Evolutionary conservation across 495 filamentous ascomycete genomes (phyloP).

Genomic region (Neurospora sp.): DNA sequence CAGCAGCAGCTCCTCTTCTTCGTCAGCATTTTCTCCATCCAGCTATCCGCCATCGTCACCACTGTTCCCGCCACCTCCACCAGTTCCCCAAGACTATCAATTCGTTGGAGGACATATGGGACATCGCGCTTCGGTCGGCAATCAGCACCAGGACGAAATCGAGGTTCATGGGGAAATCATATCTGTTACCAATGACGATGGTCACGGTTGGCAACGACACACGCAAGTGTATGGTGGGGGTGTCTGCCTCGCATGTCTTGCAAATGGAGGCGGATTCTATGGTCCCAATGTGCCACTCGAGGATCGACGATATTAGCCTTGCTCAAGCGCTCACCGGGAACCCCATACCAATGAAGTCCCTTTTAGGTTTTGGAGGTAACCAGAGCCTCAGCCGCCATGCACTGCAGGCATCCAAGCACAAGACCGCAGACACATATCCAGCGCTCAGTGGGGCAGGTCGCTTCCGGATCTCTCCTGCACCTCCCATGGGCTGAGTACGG

Average conservation of each 20-base stretch:
- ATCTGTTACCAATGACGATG: slow-evolving; percentile 33
- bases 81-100: slow-evolving; percentile 17
- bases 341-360: neutral
- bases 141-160: slow-evolving; percentile 16
- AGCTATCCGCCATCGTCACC: slow-evolving; percentile 36
- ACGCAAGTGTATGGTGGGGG: slow-evolving; percentile 42
- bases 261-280: slow-evolving; percentile 35
- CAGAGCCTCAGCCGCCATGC: neutral
- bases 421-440: neutral
- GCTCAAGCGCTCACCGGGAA: neutral
- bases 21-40: slow-evolving; percentile 25
- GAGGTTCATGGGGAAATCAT: slow-evolving; percentile 35
- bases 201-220: slow-evolving; percentile 38
- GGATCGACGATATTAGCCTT: slow-evolving; percentile 27
- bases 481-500: neutral
- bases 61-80: slow-evolving; percentile 29
- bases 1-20: slow-evolving; percentile 3
- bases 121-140: slow-evolving; percentile 7
- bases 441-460: neutral
- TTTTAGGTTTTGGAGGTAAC: neutral
- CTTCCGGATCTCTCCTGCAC: neutral
- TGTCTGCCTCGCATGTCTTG: slow-evolving; percentile 36
- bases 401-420: neutral
- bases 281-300: slow-evolving; percentile 38
- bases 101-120: slow-evolving; percentile 21